phyloP scores from a whole-genome alignment of 345 rosid genomes.

The Abelmoschus esculentus region DNA sequence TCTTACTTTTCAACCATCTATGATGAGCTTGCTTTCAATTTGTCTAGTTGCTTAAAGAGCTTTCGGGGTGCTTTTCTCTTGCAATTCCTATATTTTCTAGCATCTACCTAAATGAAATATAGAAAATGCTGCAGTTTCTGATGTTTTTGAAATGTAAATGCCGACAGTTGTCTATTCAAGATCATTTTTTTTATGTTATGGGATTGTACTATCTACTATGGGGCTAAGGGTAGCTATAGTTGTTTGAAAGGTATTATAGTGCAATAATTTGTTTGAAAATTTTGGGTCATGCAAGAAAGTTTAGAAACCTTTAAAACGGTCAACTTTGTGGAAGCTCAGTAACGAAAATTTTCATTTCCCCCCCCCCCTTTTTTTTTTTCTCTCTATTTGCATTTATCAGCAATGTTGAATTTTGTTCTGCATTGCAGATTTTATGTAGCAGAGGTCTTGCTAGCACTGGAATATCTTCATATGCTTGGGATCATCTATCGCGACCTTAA shows the following conservation, averaged over 20 bases:
- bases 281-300: background rate
- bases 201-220: background rate
- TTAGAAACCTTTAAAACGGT: background rate
- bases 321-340: background rate
- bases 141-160: background rate
- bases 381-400: background rate
- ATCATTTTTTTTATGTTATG: background rate
- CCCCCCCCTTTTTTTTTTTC: background rate
- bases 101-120: background rate
- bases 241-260: background rate
- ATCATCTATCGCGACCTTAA: constrained; percentile 72
- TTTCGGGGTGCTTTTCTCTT: background rate
- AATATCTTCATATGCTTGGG: constrained; percentile 75
- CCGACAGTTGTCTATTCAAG: background rate
- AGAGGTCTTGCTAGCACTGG: constrained; percentile 60
- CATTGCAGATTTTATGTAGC: constrained; percentile 64
- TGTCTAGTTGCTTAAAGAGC: background rate
- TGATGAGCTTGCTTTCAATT: background rate
- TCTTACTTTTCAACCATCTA: background rate
- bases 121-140: background rate
- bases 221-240: background rate
- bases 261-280: background rate
- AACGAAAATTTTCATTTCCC: background rate
- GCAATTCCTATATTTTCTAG: background rate
- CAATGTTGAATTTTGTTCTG: constrained; percentile 8